Conservation (phyloP, 371 early-diverging fungal species). For the Mucor ambiguus region DNA sequence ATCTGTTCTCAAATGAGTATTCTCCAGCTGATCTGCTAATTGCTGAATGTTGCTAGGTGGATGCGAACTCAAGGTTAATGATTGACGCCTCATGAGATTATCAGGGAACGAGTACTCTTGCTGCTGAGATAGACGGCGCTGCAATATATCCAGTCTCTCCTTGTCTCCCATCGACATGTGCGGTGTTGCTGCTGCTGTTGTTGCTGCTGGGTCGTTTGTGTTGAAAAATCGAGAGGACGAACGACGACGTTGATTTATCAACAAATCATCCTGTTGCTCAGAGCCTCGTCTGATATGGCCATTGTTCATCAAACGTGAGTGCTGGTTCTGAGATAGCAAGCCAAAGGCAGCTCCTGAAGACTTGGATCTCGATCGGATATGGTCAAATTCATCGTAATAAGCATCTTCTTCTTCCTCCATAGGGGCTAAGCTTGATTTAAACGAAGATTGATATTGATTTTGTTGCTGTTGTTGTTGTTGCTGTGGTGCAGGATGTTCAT, state of each 20-base stretch:
- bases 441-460: conserved; percentile 10
- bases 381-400: conserved; percentile 22
- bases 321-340: conserved; percentile 40
- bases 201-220: background rate
- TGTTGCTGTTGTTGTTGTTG: conserved; percentile 5
- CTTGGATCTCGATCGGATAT: conserved; percentile 42
- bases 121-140: conserved; percentile 24
- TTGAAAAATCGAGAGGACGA: conserved; percentile 28
- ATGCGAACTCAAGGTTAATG: conserved; percentile 23
- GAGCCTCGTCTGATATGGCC: conserved; percentile 35
- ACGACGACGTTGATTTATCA: conserved; percentile 25
- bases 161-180: conserved; percentile 36
- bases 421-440: conserved; percentile 36
- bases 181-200: no score
- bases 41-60: conserved; percentile 32
- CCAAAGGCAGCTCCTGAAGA: conserved; percentile 55
- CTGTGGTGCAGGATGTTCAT: conserved; percentile 24
- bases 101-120: conserved; percentile 33
- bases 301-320: conserved; percentile 24
- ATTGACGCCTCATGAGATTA: conserved; percentile 30
- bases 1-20: conserved; percentile 28
- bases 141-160: conserved; percentile 32
- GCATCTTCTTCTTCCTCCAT: conserved; percentile 50
- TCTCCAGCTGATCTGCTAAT: conserved; percentile 37
- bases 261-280: conserved; percentile 31